Conservation (phyloP, 768 basidiomycete genomes). For the Lentinula boryana region DNA sequence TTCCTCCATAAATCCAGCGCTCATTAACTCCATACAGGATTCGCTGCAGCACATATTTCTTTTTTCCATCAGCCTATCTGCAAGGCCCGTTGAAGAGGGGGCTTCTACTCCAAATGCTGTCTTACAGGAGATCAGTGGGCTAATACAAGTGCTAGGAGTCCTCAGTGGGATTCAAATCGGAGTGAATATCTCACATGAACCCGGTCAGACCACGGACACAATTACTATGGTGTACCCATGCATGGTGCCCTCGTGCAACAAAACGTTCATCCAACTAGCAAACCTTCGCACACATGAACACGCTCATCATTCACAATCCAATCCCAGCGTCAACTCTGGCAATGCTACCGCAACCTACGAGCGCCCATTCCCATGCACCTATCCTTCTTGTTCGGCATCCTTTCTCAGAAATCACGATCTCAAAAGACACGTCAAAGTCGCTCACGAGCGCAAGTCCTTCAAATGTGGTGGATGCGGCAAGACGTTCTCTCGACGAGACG, state of each 20-base stretch:
- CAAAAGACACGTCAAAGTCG: conserved; percentile 64
- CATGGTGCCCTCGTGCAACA: conserved; percentile 55
- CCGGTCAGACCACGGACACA: conserved; percentile 40
- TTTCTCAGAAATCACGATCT: conserved; percentile 78
- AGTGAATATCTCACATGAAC: conserved; percentile 26
- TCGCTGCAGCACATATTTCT: conserved; percentile 74
- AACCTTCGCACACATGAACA: conserved; percentile 68
- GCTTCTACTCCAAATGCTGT: conserved; percentile 49
- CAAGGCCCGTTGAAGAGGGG: conserved; percentile 37
- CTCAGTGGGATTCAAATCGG: conserved; percentile 72
- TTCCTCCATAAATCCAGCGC: conserved; percentile 44
- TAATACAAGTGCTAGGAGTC: conserved; percentile 79
- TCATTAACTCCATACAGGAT: conserved; percentile 67
- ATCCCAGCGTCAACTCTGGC: neutral
- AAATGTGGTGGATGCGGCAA: conserved; percentile 71
- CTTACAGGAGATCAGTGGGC: conserved; percentile 72
- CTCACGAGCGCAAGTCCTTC: conserved; percentile 67
- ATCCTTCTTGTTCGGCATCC: conserved; percentile 54
- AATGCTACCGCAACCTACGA: neutral
- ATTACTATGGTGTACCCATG: conserved; percentile 81
- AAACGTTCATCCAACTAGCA: conserved; percentile 65
- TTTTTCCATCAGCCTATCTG: conserved; percentile 69
- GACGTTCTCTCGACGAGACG: conserved; percentile 71
- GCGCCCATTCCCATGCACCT: conserved; percentile 56
- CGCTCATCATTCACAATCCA: conserved; percentile 38